Conservation (phyloP, 345 rosid genomes). For the Eucalyptus sp. region DNA sequence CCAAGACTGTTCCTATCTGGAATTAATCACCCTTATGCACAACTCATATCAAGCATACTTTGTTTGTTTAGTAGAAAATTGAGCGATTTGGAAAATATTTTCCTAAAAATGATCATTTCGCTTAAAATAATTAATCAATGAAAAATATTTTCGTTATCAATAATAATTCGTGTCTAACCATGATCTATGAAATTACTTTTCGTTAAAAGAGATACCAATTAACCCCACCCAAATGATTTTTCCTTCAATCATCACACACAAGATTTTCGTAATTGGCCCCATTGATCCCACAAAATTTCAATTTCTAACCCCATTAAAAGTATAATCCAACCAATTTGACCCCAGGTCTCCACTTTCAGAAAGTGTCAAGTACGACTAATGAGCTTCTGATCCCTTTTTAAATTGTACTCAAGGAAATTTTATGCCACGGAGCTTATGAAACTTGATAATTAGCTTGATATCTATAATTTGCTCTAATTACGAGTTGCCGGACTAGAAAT, state of each 20-base stretch:
- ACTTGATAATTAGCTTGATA: neutral
- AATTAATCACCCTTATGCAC: neutral
- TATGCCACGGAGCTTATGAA: neutral
- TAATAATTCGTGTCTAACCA: neutral
- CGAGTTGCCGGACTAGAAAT: neutral
- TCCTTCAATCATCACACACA: neutral
- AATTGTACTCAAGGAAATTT: neutral
- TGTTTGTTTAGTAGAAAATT: neutral
- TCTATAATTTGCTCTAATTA: neutral
- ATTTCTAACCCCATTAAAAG: neutral
- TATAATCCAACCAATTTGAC: neutral
- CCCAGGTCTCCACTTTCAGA: neutral
- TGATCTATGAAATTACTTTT: neutral
- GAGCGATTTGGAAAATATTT: neutral
- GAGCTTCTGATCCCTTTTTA: neutral
- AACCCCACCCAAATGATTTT: neutral
- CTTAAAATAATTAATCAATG: neutral
- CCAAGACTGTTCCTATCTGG: fast-evolving
- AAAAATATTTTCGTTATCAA: neutral
- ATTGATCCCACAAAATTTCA: neutral
- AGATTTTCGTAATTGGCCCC: neutral
- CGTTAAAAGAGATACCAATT: neutral
- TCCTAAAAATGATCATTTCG: fast-evolving
- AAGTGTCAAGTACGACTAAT: neutral
- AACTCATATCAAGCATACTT: neutral